Evolutionary conservation across 495 filamentous ascomycete species (phyloP).

Genomic region (Margaritispora aquatica): DNA sequence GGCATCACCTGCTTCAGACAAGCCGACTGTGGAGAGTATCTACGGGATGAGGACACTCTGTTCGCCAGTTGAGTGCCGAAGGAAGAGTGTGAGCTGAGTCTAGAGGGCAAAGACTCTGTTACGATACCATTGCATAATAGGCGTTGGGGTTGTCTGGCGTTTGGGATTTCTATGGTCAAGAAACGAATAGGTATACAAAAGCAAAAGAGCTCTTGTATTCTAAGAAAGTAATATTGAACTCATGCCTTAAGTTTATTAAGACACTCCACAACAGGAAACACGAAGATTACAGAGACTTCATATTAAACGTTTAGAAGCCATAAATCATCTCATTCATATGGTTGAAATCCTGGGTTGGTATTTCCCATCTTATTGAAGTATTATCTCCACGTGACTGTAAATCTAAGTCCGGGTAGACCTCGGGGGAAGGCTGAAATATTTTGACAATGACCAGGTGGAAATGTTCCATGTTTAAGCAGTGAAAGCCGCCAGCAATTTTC

Average conservation of each 20-base stretch:
- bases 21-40: conserved; percentile 85
- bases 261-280: no score
- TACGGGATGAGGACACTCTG: conserved; percentile 66
- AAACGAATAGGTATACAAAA: no score
- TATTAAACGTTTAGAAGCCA: no score
- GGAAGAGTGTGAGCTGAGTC: background rate
- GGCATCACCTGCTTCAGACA: conserved; percentile 80
- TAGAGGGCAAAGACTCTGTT: background rate
- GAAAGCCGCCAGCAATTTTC: no score
- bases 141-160: background rate
- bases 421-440: background rate
- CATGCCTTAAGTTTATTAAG: no score
- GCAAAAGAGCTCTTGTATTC: no score
- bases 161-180: background rate
- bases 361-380: background rate
- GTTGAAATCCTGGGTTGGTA: no score
- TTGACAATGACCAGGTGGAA: background rate
- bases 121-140: background rate
- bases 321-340: no score
- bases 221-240: no score
- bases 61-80: conserved; percentile 29
- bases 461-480: no score
- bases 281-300: no score
- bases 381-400: background rate
- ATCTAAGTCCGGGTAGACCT: background rate